Evolutionary conservation across 2,329 filamentous ascomycete species (phyloP).

Genomic region (Venturia nashicola): DNA sequence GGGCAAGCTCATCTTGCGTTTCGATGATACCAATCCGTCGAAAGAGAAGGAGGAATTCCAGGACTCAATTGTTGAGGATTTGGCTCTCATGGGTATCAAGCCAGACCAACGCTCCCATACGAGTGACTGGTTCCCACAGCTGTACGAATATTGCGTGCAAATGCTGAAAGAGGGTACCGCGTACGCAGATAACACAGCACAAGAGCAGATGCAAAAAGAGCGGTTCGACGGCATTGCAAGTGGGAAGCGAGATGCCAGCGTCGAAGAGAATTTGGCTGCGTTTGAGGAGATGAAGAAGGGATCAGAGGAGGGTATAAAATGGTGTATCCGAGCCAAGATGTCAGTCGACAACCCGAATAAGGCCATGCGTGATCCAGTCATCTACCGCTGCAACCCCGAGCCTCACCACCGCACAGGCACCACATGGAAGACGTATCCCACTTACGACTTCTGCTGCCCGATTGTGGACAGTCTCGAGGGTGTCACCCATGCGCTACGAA

Average conservation of each 20-base stretch:
- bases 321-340: slow-evolving; percentile 93
- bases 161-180: slow-evolving; percentile 80
- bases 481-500: slow-evolving; percentile 70
- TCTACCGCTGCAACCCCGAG: slow-evolving; percentile 79
- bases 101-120: slow-evolving; percentile 81
- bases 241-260: slow-evolving; percentile 60
- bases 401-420: slow-evolving; percentile 67
- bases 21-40: slow-evolving; percentile 94
- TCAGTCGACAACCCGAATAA: slow-evolving; percentile 88
- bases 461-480: slow-evolving; percentile 72
- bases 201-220: slow-evolving; percentile 77
- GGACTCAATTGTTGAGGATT: slow-evolving; percentile 84
- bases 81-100: slow-evolving; percentile 81
- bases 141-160: slow-evolving; percentile 74
- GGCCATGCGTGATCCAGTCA: slow-evolving; percentile 89
- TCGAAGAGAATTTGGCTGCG: slow-evolving; percentile 74
- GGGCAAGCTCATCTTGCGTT: slow-evolving; percentile 79
- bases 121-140: slow-evolving; percentile 86
- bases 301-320: slow-evolving; percentile 62
- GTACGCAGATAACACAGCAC: slow-evolving; percentile 88
- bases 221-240: slow-evolving; percentile 75
- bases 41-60: slow-evolving; percentile 97
- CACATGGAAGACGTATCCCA: slow-evolving; percentile 77
- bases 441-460: slow-evolving; percentile 77
- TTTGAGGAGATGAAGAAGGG: slow-evolving; percentile 92